These are phyloP conservation scores for Pyricularia grisea DNA, from an alignment of 2,329 filamentous ascomycete genomes.

Conservation along the genomic window DNA sequence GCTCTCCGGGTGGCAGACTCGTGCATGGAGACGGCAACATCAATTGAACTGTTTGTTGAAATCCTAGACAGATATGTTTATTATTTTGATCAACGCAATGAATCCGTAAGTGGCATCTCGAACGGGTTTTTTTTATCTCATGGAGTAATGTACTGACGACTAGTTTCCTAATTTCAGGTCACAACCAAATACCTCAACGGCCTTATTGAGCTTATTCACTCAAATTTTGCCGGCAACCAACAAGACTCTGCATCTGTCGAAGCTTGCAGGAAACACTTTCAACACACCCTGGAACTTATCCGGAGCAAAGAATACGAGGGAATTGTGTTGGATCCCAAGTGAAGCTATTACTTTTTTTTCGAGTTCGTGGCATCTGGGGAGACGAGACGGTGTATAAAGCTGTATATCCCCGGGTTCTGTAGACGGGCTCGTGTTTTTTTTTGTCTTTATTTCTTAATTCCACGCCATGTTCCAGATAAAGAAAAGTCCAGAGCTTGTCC, in stretches of 20 bases:
- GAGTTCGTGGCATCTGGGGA: not conserved
- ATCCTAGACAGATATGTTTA: constrained; percentile 98
- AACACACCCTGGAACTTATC: constrained; percentile 92
- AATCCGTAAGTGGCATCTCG: constrained; percentile 54
- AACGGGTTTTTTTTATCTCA: not conserved
- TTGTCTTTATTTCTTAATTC: not conserved
- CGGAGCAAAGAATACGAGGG: constrained; percentile 86
- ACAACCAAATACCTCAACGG: constrained; percentile 98
- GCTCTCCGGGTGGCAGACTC: constrained; percentile 94
- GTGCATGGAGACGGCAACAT: constrained; percentile 97
- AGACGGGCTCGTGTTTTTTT: not conserved
- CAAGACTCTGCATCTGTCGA: constrained; percentile 76
- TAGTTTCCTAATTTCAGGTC: constrained; percentile 45
- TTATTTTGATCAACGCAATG: constrained; percentile 98
- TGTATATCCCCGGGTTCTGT: not conserved
- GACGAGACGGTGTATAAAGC: not conserved
- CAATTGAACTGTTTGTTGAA: constrained; percentile 95
- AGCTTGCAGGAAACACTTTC: constrained; percentile 85
- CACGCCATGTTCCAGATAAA: not conserved
- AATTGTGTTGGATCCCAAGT: constrained; percentile 61
- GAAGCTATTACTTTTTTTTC: not conserved
- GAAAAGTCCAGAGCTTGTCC: not conserved
- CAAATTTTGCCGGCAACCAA: constrained; percentile 80
- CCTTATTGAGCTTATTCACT: constrained; percentile 95
- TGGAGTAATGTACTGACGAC: not conserved